Base-by-base conservation (phyloP, 1,284 basidiomycete genomes). In the Abortiporus biennis region DNA sequence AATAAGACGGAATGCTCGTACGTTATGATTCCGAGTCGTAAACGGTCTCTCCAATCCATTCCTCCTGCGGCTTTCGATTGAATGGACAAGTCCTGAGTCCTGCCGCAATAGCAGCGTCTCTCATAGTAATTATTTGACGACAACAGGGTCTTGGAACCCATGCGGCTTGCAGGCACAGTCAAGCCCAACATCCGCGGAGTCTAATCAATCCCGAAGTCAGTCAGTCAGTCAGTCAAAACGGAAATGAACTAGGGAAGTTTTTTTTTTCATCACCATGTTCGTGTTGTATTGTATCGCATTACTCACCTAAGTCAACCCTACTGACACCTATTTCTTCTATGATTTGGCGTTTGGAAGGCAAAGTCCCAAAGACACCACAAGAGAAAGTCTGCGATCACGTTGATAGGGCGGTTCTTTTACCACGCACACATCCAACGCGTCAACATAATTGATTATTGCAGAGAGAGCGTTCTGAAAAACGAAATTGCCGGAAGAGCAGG, bases 161-260 rank as follows among this genome's bases (percentile, higher is more conserved):
- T n/a, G n/a, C 88, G 91, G 25, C 86, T 85, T 11, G 87, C 88
- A 40, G 87, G 88, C 6, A 89, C 87, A 6, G 85, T 88, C n/a
- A 38, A 90, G 63, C 71, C 83, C 83, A 4, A 90, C 81, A 52
- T 87, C 80, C 36, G 85, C 86, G 29, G 79, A 70, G 58, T 86
- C 86, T 89, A 44, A 29, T 44, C 12, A 48, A 36, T 36, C 31
- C 22, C 41, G 33, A 42, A 34, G 35, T 22, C n/a, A 45, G 20
- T 25, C 51, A 30, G 38, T 36, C 12, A 19, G 22, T 30, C 40
- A 33, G 17, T 16, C 15, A 24, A 31, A 22, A 27, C 23, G 32
- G 31, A 17, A 24, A 31, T n/a, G 33, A 5, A n/a, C n/a, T n/a
- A n/a, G n/a, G n/a, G n/a, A n/a, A n/a, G n/a, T n/a, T n/a, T n/a